A percentile compares a stretch with the other conserved stretches of the same genome.
Evolutionary conservation across 2,329 filamentous ascomycete species (phyloP).

Genomic region (Ophiostoma pallidulum): DNA sequence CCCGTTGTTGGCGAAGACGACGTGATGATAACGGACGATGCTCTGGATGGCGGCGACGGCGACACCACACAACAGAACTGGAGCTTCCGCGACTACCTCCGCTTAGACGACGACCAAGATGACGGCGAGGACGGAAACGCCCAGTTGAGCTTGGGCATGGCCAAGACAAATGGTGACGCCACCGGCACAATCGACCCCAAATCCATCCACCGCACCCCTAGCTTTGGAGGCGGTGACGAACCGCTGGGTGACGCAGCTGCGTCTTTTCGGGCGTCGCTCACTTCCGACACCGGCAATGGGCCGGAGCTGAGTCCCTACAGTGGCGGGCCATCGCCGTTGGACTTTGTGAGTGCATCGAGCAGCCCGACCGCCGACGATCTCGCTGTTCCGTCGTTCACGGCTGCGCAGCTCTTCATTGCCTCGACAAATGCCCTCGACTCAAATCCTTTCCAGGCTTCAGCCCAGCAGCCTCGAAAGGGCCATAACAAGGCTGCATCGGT

Average conservation of each 20-base stretch:
- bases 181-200: constrained; percentile 27
- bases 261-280: neutral
- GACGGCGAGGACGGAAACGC: constrained; percentile 23
- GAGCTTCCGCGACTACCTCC: constrained; percentile 30
- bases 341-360: constrained; percentile 50
- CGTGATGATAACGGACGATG: constrained; percentile 32
- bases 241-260: constrained; percentile 19
- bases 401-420: constrained; percentile 15
- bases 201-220: constrained; percentile 18
- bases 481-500: constrained; percentile 37
- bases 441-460: neutral
- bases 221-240: constrained; percentile 3
- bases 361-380: constrained; percentile 36
- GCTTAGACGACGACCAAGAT: constrained; percentile 29
- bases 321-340: constrained; percentile 19
- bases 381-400: neutral
- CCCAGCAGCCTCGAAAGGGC: constrained; percentile 9
- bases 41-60: constrained; percentile 22
- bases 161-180: constrained; percentile 15
- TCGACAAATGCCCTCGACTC: constrained; percentile 11
- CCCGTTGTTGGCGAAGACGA: constrained; percentile 22
- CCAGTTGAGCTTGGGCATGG: neutral
- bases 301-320: constrained; percentile 14
- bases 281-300: neutral
- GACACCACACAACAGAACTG: constrained; percentile 31